These are phyloP conservation scores for Tylopilus felleus DNA, from an alignment of 768 basidiomycete species.

Conservation along the genomic window DNA sequence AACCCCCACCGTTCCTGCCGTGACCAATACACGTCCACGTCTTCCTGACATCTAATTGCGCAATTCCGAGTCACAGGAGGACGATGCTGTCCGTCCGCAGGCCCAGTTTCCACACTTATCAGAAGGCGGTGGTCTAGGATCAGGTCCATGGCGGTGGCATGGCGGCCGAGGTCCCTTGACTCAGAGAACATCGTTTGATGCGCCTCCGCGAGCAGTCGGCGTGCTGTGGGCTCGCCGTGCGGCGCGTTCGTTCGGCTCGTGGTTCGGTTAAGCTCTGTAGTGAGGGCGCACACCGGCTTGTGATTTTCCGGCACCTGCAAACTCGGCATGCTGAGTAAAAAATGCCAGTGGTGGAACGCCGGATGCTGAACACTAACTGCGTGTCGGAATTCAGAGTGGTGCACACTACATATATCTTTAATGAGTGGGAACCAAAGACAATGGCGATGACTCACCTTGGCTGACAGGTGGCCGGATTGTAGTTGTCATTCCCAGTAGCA, in stretches of 20 bases:
- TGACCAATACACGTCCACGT: conserved; percentile 38
- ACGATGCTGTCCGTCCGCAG: conserved; percentile 2
- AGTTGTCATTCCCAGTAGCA: conserved; percentile 8
- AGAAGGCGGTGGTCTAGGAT: conserved; percentile 37
- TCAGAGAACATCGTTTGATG: conserved; percentile 28
- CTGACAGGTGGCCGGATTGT: conserved; percentile 10
- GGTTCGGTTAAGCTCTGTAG: background rate
- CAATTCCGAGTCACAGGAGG: conserved; percentile 16
- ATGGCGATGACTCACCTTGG: conserved; percentile 20
- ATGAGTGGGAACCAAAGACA: conserved; percentile 16
- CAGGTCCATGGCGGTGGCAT: conserved; percentile 45
- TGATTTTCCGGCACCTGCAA: background rate
- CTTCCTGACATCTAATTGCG: conserved; percentile 28
- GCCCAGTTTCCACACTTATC: conserved; percentile 5
- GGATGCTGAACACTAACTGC: conserved; percentile 8
- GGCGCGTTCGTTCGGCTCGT: background rate
- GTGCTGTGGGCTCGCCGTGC: conserved; percentile 2
- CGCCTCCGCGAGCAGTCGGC: conserved; percentile 27
- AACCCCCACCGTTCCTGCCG: conserved; percentile 21
- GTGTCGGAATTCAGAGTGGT: background rate
- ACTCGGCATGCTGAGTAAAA: conserved; percentile 12
- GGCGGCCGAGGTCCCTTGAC: conserved; percentile 30
- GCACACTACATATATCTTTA: conserved; percentile 1
- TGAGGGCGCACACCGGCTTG: background rate
- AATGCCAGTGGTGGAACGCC: background rate